Evolutionary conservation across 768 basidiomycete genomes (phyloP).

Genomic region (Pulveroboletus sp.): DNA sequence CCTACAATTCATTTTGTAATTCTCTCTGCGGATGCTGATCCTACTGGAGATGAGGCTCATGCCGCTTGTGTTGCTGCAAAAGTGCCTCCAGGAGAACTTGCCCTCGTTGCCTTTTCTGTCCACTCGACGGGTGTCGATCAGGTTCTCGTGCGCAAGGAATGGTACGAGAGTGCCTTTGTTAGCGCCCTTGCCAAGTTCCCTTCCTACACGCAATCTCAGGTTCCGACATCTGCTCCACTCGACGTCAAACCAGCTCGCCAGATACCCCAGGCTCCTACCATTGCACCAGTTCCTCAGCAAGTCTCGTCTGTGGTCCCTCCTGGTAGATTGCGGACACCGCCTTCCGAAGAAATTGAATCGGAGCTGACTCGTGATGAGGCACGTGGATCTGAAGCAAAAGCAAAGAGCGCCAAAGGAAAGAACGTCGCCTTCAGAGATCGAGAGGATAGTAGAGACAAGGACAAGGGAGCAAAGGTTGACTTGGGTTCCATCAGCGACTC

Average conservation of each 20-base stretch:
- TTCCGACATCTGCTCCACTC: constrained; percentile 15
- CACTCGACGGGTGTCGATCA: constrained; percentile 88
- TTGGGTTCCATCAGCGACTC: constrained; percentile 43
- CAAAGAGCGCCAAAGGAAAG: constrained; percentile 48
- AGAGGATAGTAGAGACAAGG: constrained; percentile 43
- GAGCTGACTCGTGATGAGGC: constrained; percentile 59
- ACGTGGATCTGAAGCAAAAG: constrained; percentile 46
- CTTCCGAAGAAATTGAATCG: constrained; percentile 69
- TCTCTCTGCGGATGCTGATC: constrained; percentile 78
- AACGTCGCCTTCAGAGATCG: constrained; percentile 61
- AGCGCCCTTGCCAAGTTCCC: constrained; percentile 62
- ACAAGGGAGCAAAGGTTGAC: constrained; percentile 27
- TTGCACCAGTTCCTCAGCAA: constrained; percentile 12
- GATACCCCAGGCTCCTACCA: constrained; percentile 26
- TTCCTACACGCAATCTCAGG: constrained; percentile 33
- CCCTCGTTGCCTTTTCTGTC: constrained; percentile 84
- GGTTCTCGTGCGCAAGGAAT: constrained; percentile 79
- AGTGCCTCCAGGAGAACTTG: constrained; percentile 67
- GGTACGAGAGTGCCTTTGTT: constrained; percentile 68
- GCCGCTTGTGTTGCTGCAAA: constrained; percentile 83
- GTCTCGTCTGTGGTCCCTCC: constrained; percentile 27
- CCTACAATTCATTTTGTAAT: constrained; percentile 88
- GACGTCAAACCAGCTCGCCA: constrained; percentile 26
- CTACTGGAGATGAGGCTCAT: constrained; percentile 74
- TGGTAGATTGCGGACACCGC: constrained; percentile 58